Evolutionary conservation across 495 filamentous ascomycete species (phyloP).

Genomic region (Endocarpon pusillum): DNA sequence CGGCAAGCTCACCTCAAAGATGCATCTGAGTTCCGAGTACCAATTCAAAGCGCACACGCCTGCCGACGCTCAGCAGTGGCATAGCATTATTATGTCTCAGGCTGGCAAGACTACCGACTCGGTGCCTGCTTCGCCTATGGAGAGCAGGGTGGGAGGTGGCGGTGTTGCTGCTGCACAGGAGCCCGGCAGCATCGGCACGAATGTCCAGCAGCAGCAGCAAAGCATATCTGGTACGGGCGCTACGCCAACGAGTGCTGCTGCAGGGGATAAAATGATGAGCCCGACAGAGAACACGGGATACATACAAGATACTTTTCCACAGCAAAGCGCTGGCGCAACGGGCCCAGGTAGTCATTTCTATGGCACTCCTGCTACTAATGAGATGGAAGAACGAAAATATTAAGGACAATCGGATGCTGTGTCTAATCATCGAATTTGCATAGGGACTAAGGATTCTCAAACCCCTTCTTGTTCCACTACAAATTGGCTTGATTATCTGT

Average conservation of each 20-base stretch:
- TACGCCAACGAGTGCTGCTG: not conserved
- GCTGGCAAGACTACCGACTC: conserved; percentile 15
- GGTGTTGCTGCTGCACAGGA: conserved; percentile 1
- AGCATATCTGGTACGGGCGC: not conserved
- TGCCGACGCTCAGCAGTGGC: conserved; percentile 67
- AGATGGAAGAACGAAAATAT: conserved; percentile 1
- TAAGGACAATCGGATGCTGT: too few species aligned
- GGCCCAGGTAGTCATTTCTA: conserved; percentile 1
- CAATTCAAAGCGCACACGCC: conserved; percentile 58
- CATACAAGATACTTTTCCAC: too few species aligned
- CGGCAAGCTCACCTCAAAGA: conserved; percentile 39
- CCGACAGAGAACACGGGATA: not conserved
- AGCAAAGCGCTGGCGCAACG: too few species aligned
- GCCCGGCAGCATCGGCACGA: not conserved
- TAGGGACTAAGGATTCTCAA: too few species aligned
- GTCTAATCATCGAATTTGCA: too few species aligned
- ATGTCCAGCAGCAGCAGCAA: not conserved
- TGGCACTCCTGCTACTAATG: not conserved
- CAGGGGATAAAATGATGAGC: too few species aligned
- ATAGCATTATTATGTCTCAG: conserved; percentile 42
- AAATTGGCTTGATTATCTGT: too few species aligned
- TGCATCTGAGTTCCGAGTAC: conserved; percentile 45
- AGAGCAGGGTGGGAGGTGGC: conserved; percentile 8
- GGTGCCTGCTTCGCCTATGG: conserved; percentile 18
- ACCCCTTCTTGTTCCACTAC: too few species aligned